phyloP scores from a whole-genome alignment of 495 filamentous ascomycete genomes.

The Tuber brumale region DNA sequence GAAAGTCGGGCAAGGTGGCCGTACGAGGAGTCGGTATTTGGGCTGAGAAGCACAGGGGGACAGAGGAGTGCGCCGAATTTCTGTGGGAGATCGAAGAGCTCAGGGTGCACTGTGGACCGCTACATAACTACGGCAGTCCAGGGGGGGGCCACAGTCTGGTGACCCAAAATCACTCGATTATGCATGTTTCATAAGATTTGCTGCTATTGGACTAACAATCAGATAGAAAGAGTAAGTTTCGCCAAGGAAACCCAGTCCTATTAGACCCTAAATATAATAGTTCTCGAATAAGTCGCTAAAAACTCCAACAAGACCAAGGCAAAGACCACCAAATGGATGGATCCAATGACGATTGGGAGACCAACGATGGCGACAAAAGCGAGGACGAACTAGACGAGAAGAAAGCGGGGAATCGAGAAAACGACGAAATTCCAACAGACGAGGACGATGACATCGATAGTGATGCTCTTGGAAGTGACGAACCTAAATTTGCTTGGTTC shows the following conservation, averaged over 20 bases:
- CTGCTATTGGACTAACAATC: too few relatives aligned
- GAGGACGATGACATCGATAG: constrained; percentile 56
- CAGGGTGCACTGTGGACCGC: too few relatives aligned
- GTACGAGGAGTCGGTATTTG: too few relatives aligned
- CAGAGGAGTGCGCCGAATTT: too few relatives aligned
- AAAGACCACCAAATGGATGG: constrained; percentile 21
- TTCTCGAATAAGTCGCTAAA: constrained; percentile 65
- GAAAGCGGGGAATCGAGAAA: constrained; percentile 12
- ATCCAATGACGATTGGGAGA: constrained; percentile 20
- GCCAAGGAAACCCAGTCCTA: constrained; percentile 48
- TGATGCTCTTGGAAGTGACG: constrained; percentile 56
- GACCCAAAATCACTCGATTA: too few relatives aligned
- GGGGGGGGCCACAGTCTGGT: too few relatives aligned
- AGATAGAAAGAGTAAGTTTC: too few relatives aligned
- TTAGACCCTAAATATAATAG: constrained; percentile 79
- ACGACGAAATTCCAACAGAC: neutral
- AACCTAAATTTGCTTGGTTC: constrained; percentile 52
- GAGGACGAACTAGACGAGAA: constrained; percentile 25
- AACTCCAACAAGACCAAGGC: constrained; percentile 48
- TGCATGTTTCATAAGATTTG: too few relatives aligned
- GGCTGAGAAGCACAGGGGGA: too few relatives aligned
- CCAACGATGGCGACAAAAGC: constrained; percentile 36
- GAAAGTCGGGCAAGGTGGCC: too few relatives aligned
- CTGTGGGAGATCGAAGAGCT: too few relatives aligned
- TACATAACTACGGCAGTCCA: too few relatives aligned